phyloP scores from a whole-genome alignment of 2,329 filamentous ascomycete genomes.

The Annulohypoxylon truncatum region DNA sequence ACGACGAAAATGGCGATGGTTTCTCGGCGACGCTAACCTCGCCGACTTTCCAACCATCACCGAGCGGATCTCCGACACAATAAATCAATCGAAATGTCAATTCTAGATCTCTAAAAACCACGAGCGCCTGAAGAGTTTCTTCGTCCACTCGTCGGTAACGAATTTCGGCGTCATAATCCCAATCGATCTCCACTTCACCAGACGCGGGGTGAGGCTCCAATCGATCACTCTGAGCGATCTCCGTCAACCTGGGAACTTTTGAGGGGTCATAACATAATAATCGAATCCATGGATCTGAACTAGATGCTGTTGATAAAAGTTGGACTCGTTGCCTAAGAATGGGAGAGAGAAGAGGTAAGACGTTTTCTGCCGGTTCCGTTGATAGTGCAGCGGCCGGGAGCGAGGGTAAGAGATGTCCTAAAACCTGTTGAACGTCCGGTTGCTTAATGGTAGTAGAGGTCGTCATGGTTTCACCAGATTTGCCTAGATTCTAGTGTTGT shows the following conservation, averaged over 20 bases:
- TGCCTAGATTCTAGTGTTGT: constrained; percentile 16
- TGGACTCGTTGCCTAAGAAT: constrained; percentile 75
- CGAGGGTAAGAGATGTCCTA: constrained; percentile 69
- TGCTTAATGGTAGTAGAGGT: constrained; percentile 51
- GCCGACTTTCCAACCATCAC: constrained; percentile 77
- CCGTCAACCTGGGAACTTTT: constrained; percentile 67
- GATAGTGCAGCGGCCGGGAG: constrained; percentile 70
- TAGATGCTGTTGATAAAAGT: constrained; percentile 67
- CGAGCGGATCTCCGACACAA: constrained; percentile 73
- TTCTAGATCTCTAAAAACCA: constrained; percentile 70
- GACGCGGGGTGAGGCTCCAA: constrained; percentile 85
- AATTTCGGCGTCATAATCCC: constrained; percentile 70
- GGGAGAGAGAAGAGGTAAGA: constrained; percentile 71
- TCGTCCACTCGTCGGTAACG: constrained; percentile 76
- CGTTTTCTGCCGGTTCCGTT: constrained; percentile 64
- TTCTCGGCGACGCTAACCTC: constrained; percentile 73
- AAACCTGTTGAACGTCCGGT: constrained; percentile 60
- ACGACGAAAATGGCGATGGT: constrained; percentile 65
- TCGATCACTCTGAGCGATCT: constrained; percentile 69
- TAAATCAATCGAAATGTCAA: constrained; percentile 76
- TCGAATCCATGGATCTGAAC: constrained; percentile 76
- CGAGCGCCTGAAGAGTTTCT: constrained; percentile 78
- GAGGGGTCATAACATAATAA: constrained; percentile 76
- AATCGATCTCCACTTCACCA: constrained; percentile 81
- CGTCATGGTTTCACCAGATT: constrained; percentile 42